Evolutionary conservation across 441 rosid species (phyloP).

Genomic region (Kokia cookei): DNA sequence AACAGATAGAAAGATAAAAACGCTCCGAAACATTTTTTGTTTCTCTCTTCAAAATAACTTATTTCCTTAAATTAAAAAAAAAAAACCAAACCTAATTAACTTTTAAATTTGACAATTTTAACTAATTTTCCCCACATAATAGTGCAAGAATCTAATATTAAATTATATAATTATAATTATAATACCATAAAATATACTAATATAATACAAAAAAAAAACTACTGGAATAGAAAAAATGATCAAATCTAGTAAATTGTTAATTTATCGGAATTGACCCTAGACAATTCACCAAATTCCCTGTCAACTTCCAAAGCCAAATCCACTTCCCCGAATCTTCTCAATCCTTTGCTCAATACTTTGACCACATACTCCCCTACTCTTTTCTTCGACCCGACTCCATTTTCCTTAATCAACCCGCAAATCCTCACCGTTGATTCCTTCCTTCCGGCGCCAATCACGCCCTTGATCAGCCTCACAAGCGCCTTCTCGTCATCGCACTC

Average conservation of each 20-base stretch:
- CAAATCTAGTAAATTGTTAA: neutral
- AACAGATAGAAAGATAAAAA: no score
- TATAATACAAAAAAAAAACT: no score
- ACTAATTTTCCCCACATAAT: no score
- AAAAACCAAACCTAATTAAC: rapidly evolving
- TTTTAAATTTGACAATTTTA: no score
- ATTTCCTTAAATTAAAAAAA: no score
- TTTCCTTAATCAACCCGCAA: slow-evolving; percentile 48
- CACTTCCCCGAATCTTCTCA: slow-evolving; percentile 56
- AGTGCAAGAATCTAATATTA: no score
- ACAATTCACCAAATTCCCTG: slow-evolving; percentile 25
- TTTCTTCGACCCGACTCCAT: slow-evolving; percentile 60
- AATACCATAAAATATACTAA: neutral
- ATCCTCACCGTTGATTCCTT: slow-evolving; percentile 69
- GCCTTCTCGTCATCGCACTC: slow-evolving; percentile 43
- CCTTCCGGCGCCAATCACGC: slow-evolving; percentile 49
- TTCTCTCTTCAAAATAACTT: no score
- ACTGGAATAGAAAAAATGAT: neutral
- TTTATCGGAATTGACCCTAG: slow-evolving; percentile 15
- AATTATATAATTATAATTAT: no score
- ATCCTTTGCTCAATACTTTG: slow-evolving; percentile 51
- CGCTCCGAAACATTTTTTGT: rapidly evolving
- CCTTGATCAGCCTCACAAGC: slow-evolving; percentile 44
- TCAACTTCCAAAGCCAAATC: slow-evolving; percentile 50
- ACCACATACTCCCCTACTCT: slow-evolving; percentile 53